Evolutionary conservation across 2,329 filamentous ascomycete genomes (phyloP), one percentile per base, ranked within the genome.

Genomic region (Elsinoe fawcettii): DNA sequence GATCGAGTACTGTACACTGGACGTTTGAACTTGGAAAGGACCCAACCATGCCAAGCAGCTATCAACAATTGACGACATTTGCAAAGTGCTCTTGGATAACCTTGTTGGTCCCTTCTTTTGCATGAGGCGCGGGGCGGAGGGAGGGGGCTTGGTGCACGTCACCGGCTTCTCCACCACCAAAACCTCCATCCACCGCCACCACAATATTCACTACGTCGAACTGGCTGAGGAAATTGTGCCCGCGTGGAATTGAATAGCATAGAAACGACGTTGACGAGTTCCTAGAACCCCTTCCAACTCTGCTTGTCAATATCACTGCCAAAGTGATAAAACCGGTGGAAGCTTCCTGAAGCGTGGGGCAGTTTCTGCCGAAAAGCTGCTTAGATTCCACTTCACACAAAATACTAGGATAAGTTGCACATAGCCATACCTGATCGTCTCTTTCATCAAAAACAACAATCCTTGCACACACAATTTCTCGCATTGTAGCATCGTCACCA

Each of bases 331-430:
- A n/a, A 46, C 3, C 41, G 12, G 23, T 46, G 41, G 60, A 61
- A 61, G 60, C 51, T 58, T 61, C 58, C 25, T 46, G 60, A 61
- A 61, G 39, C 37, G 27, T 54, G 53, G 53, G 53, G 54, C 41
- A 55, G 41, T 16, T 55, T 55, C 53, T 32, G 20, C 41, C 41
- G 41, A 46, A 32, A 32, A 14, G 14, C 25, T 46, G 41, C 41
- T 46, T 25, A 12, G 34, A 37, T 4, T 12, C 4, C 5, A n/a
- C 34, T 6, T 37, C 34, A 37, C 6, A 5, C 11, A 37, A 14
- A 37, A 12, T 14, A n/a, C 11, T 12, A 37, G 34, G 4, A 12
- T 30, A 30, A 6, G 39, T 43, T 4, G 2, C 20, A 20, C 20
- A 16, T 16, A 8, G 16, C 16, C 3, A 20, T 20, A 20, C 14